Conservation (phyloP, 495 filamentous ascomycete species). For the Bathelium albidoporum region DNA sequence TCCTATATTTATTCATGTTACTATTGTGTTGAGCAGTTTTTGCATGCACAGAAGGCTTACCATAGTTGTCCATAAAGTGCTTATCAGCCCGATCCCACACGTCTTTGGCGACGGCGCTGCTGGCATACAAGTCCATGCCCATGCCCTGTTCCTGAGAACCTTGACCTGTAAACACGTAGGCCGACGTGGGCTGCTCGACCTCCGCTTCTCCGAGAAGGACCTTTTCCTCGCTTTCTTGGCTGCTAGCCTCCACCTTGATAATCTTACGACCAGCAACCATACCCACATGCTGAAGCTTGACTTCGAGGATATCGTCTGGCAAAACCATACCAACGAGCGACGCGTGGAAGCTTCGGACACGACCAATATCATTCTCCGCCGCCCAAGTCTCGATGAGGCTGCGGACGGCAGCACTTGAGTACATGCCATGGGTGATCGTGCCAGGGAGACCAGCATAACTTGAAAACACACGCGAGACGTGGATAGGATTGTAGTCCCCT, state of each 20-base stretch:
- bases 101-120: conserved; percentile 84
- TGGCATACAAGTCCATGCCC: conserved; percentile 97
- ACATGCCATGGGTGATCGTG: conserved; percentile 99
- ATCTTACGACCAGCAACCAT: conserved; percentile 99
- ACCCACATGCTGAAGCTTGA: conserved; percentile 89
- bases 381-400: conserved; percentile 99
- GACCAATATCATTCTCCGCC: conserved; percentile 94
- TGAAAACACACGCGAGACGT: conserved; percentile 93
- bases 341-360: conserved; percentile 92
- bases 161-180: conserved; percentile 97
- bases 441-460: conserved; percentile 89
- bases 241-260: conserved; percentile 92
- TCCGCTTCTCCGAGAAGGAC: conserved; percentile 91
- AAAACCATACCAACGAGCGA: conserved; percentile 95
- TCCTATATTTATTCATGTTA: conserved; percentile 44
- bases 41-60: too few species aligned
- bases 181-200: conserved; percentile 93
- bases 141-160: conserved; percentile 98
- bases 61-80: conserved; percentile 98
- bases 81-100: conserved; percentile 98
- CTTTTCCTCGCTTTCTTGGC: conserved; percentile 90
- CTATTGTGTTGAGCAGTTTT: not conserved
- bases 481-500: conserved; percentile 97
- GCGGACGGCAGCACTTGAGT: conserved; percentile 93
- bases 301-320: conserved; percentile 86